Evolutionary conservation across 2,329 filamentous ascomycete genomes (phyloP).

Genomic region (Exophiala oligosperma): DNA sequence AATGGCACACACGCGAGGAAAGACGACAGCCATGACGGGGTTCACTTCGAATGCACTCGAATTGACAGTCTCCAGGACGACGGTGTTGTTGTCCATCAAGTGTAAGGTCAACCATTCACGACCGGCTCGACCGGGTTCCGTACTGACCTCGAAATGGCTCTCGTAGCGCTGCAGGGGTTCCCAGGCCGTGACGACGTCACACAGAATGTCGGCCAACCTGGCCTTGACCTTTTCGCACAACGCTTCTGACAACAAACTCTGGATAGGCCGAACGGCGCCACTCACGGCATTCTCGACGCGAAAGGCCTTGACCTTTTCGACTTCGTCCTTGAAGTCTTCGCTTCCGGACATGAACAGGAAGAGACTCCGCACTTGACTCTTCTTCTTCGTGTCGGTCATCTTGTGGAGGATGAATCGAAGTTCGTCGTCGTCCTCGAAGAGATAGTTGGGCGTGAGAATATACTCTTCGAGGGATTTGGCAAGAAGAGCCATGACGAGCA

Average conservation of each 20-base stretch:
- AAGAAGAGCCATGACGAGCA: constrained; percentile 15
- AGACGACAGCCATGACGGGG: constrained; percentile 9
- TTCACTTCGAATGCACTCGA: constrained; percentile 3
- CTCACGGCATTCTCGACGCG: constrained; percentile 5
- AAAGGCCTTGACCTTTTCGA: constrained; percentile 8
- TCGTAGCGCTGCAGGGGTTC: constrained; percentile 10
- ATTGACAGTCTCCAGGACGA: constrained; percentile 3
- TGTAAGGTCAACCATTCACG: constrained; percentile 9
- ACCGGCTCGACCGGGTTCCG: not conserved
- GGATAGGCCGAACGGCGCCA: not conserved
- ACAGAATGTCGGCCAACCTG: not conserved
- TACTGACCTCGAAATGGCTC: constrained; percentile 16
- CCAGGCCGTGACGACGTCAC: constrained; percentile 2
- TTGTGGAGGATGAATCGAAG: constrained; percentile 62
- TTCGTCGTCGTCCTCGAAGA: constrained; percentile 15
- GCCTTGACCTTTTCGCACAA: not conserved
- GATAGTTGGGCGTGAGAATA: constrained; percentile 19
- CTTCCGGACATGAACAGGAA: constrained; percentile 9
- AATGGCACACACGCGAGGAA: constrained; percentile 13
- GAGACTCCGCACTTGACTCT: not conserved
- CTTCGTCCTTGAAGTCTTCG: not conserved
- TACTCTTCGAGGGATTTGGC: constrained; percentile 14
- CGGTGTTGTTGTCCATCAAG: not conserved
- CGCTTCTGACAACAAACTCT: not conserved
- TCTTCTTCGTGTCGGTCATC: constrained; percentile 57